Conservation (phyloP, 2,329 filamentous ascomycete genomes). For the Lanzia echinophila region DNA sequence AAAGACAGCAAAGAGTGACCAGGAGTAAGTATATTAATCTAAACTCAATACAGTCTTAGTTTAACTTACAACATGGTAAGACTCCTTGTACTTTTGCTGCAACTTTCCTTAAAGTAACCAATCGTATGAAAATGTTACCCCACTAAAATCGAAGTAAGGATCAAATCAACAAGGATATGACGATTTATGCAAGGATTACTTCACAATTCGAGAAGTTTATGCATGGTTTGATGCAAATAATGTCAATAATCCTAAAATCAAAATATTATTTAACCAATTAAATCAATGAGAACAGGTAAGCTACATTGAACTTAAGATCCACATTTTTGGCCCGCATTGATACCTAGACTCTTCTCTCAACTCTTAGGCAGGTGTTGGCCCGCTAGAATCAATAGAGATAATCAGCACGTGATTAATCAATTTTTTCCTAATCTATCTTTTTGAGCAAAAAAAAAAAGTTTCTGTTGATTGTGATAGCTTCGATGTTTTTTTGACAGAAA, state of each 20-base stretch:
- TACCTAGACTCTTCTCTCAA: neutral
- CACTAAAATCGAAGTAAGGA: neutral
- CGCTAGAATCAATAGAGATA: neutral
- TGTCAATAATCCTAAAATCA: neutral
- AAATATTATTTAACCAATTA: neutral
- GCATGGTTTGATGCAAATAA: neutral
- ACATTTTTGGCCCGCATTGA: neutral
- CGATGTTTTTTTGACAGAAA: too few relatives aligned
- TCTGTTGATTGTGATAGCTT: neutral
- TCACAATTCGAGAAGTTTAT: neutral
- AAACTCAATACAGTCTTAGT: conserved; percentile 1
- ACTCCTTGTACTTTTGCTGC: neutral
- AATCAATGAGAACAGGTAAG: neutral
- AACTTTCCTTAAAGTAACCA: neutral
- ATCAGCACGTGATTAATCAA: neutral
- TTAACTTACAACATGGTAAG: neutral
- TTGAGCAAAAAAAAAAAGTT: conserved; percentile 7
- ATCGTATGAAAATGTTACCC: neutral
- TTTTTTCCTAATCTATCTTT: conserved; percentile 9
- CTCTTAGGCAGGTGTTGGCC: neutral
- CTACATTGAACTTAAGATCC: neutral
- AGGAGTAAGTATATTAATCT: neutral
- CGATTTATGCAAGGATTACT: too few relatives aligned
- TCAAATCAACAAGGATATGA: neutral
- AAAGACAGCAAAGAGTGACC: conserved; percentile 2